Percentiles rank a stretch among this genome's conserved stretches.
Conservation (phyloP, 352 stramenopile genomes). For the Phytophthora parvispora region DNA sequence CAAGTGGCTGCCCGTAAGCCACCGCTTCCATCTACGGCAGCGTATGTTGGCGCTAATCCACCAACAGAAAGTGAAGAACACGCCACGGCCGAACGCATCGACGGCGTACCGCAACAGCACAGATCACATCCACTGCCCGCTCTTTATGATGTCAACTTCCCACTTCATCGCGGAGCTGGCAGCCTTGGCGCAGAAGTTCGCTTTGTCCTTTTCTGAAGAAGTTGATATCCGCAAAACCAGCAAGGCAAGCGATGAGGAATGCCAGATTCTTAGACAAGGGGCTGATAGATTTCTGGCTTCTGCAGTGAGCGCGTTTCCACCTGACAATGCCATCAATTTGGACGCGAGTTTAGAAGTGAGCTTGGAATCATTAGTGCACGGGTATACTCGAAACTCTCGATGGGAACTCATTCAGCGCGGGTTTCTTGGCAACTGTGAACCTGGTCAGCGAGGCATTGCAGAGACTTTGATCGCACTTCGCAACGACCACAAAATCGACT, state of each 20-base stretch:
- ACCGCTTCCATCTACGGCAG: conserved; percentile 61
- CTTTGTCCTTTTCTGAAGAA: conserved; percentile 10
- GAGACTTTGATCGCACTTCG: conserved; percentile 12
- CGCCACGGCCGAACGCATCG: conserved; percentile 2
- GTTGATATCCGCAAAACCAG: neutral
- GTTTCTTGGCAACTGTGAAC: conserved; percentile 23
- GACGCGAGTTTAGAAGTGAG: conserved; percentile 17
- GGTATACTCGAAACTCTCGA: conserved; percentile 17
- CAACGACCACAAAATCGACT: conserved; percentile 37
- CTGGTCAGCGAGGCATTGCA: neutral
- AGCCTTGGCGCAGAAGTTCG: conserved; percentile 26
- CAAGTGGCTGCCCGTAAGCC: conserved; percentile 58
- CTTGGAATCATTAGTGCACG: conserved; percentile 21
- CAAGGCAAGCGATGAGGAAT: conserved; percentile 11
- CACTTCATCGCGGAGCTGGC: conserved; percentile 48
- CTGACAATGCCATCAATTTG: conserved; percentile 7
- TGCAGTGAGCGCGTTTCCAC: conserved; percentile 2
- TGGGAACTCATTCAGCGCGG: conserved; percentile 43
- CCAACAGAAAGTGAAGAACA: conserved; percentile 44
- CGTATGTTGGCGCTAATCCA: conserved; percentile 60
- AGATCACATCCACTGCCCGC: conserved; percentile 46
- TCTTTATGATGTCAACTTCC: conserved; percentile 40
- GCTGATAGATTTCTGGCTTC: conserved; percentile 16
- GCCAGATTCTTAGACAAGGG: conserved; percentile 6
- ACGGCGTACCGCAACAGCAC: conserved; percentile 6